These are phyloP conservation scores for Tricholoma hemisulphureum DNA, from an alignment of 768 basidiomycete species.

Conservation along the genomic window DNA sequence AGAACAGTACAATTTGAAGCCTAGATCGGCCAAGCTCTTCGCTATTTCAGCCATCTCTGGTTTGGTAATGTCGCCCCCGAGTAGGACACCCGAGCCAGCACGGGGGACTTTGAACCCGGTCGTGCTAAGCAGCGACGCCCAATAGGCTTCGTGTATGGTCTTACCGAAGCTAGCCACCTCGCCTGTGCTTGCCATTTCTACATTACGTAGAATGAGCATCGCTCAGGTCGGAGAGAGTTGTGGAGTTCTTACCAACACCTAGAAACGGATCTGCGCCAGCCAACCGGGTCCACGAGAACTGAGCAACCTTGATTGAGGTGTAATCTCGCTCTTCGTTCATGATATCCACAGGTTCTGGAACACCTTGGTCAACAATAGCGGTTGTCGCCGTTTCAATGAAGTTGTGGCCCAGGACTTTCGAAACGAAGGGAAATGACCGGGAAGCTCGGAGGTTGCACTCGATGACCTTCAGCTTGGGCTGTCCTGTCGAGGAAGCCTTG, in stretches of 20 bases:
- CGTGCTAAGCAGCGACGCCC: constrained; percentile 90
- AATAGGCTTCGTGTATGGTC: constrained; percentile 93
- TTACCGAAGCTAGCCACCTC: constrained; percentile 96
- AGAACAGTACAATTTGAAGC: constrained; percentile 95
- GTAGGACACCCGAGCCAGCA: constrained; percentile 80
- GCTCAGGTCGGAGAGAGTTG: not conserved
- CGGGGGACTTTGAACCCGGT: constrained; percentile 94
- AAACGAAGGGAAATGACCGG: constrained; percentile 98
- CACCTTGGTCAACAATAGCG: constrained; percentile 81
- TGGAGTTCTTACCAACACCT: constrained; percentile 71
- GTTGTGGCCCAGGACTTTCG: constrained; percentile 95
- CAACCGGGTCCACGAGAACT: constrained; percentile 97
- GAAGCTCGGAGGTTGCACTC: constrained; percentile 99
- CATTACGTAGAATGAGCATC: constrained; percentile 1
- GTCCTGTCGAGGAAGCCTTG: constrained; percentile 60
- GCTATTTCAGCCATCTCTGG: constrained; percentile 87
- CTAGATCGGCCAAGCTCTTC: constrained; percentile 75
- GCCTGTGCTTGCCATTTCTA: constrained; percentile 98
- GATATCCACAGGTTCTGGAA: constrained; percentile 87
- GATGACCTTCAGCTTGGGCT: constrained; percentile 88
- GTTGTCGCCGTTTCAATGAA: constrained; percentile 93
- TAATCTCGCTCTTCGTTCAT: constrained; percentile 91
- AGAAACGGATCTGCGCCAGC: constrained; percentile 97
- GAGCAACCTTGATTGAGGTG: constrained; percentile 94
- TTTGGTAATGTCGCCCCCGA: constrained; percentile 86